Percentiles rank a stretch among this genome's conserved stretches.
phyloP scores from a whole-genome alignment of 179 eudicot species.

The Vitellaria paradoxa region DNA sequence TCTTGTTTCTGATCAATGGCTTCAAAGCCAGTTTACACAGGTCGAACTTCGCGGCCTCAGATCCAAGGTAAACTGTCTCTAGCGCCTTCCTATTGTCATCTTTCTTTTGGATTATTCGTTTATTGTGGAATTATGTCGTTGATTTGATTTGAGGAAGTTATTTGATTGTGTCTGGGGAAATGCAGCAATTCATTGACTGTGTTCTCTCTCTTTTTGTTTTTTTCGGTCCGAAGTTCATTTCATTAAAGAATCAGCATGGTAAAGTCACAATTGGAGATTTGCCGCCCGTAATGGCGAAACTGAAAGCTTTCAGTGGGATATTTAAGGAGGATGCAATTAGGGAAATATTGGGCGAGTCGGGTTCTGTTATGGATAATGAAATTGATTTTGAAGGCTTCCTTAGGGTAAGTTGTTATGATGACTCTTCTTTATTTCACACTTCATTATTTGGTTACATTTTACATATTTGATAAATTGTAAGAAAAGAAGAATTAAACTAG shows the following conservation, averaged over 20 bases:
- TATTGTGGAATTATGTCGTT: constrained; percentile 1
- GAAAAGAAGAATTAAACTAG: neutral
- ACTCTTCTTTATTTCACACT: neutral
- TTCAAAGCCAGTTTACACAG: constrained; percentile 89
- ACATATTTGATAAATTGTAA: neutral
- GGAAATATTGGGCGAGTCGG: constrained; percentile 46
- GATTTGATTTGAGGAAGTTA: constrained; percentile 14
- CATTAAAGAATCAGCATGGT: constrained; percentile 50
- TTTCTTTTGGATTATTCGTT: neutral
- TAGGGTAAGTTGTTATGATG: constrained; percentile 45
- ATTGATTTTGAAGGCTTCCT: constrained; percentile 75
- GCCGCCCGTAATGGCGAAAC: constrained; percentile 54
- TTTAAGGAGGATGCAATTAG: constrained; percentile 65
- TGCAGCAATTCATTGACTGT: neutral
- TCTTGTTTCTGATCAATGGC: constrained; percentile 69
- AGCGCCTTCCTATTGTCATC: neutral
- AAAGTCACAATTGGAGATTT: constrained; percentile 64
- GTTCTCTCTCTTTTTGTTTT: constrained; percentile 7
- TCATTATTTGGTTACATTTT: neutral
- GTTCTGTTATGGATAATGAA: constrained; percentile 44
- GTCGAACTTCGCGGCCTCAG: constrained; percentile 77
- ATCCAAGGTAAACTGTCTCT: constrained; percentile 40
- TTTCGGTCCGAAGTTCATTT: constrained; percentile 34
- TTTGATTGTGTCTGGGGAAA: neutral
- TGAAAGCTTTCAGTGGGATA: constrained; percentile 48